Percentiles rank a stretch among this genome's conserved stretches.
phyloP scores from a whole-genome alignment of 2,329 filamentous ascomycete genomes.

The Fusarium liriodendri region DNA sequence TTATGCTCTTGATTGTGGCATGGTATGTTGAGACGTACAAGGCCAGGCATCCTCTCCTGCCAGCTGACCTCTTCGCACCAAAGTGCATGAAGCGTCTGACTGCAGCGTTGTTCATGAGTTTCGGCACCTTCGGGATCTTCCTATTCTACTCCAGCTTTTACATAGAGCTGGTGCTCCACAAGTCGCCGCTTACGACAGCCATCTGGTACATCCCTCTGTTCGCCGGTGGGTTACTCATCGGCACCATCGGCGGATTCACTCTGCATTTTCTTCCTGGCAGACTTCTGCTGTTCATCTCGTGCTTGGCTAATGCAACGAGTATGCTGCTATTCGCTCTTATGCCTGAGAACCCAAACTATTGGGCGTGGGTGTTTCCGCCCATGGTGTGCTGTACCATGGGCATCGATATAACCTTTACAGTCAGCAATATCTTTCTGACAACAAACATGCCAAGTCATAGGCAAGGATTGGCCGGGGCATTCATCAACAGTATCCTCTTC shows the following conservation, averaged over 20 bases:
- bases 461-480: constrained; percentile 73
- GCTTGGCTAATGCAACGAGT: constrained; percentile 61
- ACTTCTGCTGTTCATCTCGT: constrained; percentile 63
- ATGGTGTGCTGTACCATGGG: constrained; percentile 71
- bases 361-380: constrained; percentile 72
- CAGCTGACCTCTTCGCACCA: constrained; percentile 67
- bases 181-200: constrained; percentile 64
- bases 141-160: constrained; percentile 74
- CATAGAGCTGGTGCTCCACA: constrained; percentile 64
- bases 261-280: constrained; percentile 67
- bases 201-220: constrained; percentile 70
- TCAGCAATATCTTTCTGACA: constrained; percentile 76
- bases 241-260: constrained; percentile 63
- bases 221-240: constrained; percentile 68
- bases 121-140: constrained; percentile 70
- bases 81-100: constrained; percentile 70
- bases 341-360: constrained; percentile 65
- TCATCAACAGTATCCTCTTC: constrained; percentile 72
- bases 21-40: constrained; percentile 74
- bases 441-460: constrained; percentile 67
- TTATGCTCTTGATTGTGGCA: constrained; percentile 61
- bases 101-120: constrained; percentile 61
- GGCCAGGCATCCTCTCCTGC: constrained; percentile 69
- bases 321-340: constrained; percentile 67
- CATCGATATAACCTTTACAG: constrained; percentile 74